These are phyloP conservation scores for Chaetomium olivaceum DNA, from an alignment of 2,329 filamentous ascomycete genomes.

Conservation along the genomic window DNA sequence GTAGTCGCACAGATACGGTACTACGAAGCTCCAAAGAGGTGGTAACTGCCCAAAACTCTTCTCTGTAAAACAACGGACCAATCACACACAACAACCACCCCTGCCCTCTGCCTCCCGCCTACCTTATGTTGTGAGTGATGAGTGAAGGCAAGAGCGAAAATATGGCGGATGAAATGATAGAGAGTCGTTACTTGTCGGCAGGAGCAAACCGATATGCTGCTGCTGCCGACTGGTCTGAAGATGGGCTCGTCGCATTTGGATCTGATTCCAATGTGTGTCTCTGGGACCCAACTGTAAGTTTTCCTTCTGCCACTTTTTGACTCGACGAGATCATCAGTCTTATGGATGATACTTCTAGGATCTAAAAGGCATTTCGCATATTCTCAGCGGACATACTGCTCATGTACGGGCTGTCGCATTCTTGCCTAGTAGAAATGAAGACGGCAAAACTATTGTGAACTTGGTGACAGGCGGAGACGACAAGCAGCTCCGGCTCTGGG, in stretches of 20 bases:
- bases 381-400: slow-evolving; percentile 76
- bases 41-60: neutral
- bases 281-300: slow-evolving; percentile 76
- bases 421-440: slow-evolving; percentile 51
- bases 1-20: neutral
- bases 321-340: too few relatives aligned
- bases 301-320: neutral
- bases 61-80: slow-evolving; percentile 6
- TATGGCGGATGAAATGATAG: slow-evolving; percentile 36
- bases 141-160: slow-evolving; percentile 7
- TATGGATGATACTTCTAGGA: slow-evolving; percentile 16
- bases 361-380: slow-evolving; percentile 60
- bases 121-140: neutral
- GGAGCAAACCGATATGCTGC: slow-evolving; percentile 90
- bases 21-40: too few relatives aligned
- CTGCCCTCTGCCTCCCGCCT: neutral
- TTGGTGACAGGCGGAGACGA: slow-evolving; percentile 83
- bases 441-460: slow-evolving; percentile 52
- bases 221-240: slow-evolving; percentile 81
- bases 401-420: slow-evolving; percentile 84
- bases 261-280: slow-evolving; percentile 85
- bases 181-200: slow-evolving; percentile 63
- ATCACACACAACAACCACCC: slow-evolving; percentile 4
- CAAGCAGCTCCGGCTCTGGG: slow-evolving; percentile 75
- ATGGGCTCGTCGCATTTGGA: slow-evolving; percentile 80